A percentile compares a stretch with the other conserved stretches of the same genome.
phyloP scores from a whole-genome alignment of 192 early-diverging fungal genomes.

The Linnemannia exigua region DNA sequence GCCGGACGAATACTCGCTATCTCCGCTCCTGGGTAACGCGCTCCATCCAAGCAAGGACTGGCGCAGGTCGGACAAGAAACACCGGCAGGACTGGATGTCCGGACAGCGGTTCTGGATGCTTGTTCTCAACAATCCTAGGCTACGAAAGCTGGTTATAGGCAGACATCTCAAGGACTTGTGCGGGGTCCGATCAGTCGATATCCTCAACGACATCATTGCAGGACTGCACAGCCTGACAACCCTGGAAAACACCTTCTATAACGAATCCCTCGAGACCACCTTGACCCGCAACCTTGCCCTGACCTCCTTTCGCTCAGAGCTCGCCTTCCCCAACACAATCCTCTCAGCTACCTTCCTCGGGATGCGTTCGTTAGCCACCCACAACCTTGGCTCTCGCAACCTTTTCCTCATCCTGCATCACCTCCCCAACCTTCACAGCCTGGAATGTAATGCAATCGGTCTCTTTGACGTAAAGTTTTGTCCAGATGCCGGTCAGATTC shows the following conservation, averaged over 20 bases:
- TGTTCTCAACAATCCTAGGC: not conserved
- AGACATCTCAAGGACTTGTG: not conserved
- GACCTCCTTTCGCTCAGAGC: not conserved
- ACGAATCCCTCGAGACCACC: not conserved
- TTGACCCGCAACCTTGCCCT: not conserved
- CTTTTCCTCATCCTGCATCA: not conserved
- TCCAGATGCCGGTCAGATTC: not conserved
- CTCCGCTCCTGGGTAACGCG: not conserved
- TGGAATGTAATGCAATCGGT: not conserved
- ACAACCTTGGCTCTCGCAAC: not conserved
- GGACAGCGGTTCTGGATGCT: not conserved
- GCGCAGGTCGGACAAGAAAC: not conserved
- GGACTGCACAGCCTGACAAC: not conserved
- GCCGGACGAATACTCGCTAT: not conserved
- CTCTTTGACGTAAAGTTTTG: not conserved
- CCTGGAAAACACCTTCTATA: not conserved
- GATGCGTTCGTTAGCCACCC: not conserved
- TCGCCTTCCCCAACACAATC: not conserved
- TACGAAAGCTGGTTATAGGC: not conserved
- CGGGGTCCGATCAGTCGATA: not conserved
- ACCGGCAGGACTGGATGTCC: not conserved
- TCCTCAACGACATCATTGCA: not conserved
- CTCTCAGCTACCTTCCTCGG: not conserved
- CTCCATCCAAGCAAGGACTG: not conserved
- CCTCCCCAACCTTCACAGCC: not conserved